Conservation (phyloP, 805 yeast species). For the Wickerhamomyces bisporus region DNA sequence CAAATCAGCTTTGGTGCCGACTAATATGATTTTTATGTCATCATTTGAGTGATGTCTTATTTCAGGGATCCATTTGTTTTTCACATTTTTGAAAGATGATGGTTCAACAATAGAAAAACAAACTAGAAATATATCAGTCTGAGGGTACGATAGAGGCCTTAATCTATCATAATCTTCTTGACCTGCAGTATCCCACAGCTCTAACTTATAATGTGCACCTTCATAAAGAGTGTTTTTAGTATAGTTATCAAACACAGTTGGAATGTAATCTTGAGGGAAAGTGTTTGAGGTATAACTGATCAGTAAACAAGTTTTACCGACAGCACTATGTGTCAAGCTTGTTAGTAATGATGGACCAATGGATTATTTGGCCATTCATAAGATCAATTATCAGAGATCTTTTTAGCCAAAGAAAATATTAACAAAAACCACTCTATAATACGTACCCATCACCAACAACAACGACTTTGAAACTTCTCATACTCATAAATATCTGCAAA, state of each 20-base stretch:
- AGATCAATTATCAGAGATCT: too few species aligned
- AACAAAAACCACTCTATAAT: not conserved
- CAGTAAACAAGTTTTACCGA: conserved; percentile 86
- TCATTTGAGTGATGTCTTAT: conserved; percentile 77
- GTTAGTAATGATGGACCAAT: conserved; percentile 5
- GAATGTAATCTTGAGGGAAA: conserved; percentile 89
- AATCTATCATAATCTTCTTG: conserved; percentile 88
- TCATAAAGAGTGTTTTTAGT: conserved; percentile 81
- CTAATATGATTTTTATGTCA: conserved; percentile 61
- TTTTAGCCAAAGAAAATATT: not conserved
- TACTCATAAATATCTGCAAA: conserved; percentile 18
- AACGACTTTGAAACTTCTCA: conserved; percentile 89
- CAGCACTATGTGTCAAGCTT: conserved; percentile 48
- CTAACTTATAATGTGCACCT: conserved; percentile 76
- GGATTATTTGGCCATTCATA: too few species aligned
- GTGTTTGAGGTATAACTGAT: conserved; percentile 89
- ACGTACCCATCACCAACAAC: conserved; percentile 85
- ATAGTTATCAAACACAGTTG: conserved; percentile 91
- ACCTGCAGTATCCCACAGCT: conserved; percentile 96
- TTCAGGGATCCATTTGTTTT: conserved; percentile 83
- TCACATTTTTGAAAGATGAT: conserved; percentile 73
- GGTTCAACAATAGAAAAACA: conserved; percentile 85
- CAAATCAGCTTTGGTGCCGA: conserved; percentile 87
- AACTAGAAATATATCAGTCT: conserved; percentile 80
- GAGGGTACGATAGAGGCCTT: conserved; percentile 87